Percentiles rank a stretch among this genome's conserved stretches.
phyloP scores from a whole-genome alignment of 768 basidiomycete species.

The Cantharellus anzutake region DNA sequence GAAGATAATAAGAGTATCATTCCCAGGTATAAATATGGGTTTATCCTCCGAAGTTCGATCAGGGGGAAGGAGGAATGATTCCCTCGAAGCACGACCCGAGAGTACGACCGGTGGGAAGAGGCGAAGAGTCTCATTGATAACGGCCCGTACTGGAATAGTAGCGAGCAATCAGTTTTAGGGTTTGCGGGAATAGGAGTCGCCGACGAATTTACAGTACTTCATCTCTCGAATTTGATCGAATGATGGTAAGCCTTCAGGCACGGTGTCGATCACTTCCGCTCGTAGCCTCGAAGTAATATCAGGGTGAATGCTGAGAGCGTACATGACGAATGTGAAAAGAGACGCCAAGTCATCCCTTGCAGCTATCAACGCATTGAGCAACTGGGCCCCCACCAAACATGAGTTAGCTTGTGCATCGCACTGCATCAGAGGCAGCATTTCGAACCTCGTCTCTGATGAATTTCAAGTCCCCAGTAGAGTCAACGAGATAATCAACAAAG shows the following conservation, averaged over 20 bases:
- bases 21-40: slow-evolving; percentile 4
- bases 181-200: no score
- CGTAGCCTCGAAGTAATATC: slow-evolving; percentile 4
- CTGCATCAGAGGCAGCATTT: neutral
- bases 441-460: neutral
- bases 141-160: slow-evolving; percentile 14
- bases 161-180: no score
- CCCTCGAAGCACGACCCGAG: slow-evolving; percentile 12
- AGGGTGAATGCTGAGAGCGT: slow-evolving; percentile 5
- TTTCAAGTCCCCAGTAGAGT: neutral
- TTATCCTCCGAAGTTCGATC: neutral
- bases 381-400: neutral
- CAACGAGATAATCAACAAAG: slow-evolving; percentile 6
- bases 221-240: slow-evolving; percentile 2
- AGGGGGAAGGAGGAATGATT: neutral
- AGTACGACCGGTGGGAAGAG: slow-evolving; percentile 17
- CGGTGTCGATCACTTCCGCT: slow-evolving; percentile 11
- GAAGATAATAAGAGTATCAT: neutral
- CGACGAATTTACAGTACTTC: slow-evolving; percentile 4
- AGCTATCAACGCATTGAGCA: slow-evolving; percentile 7
- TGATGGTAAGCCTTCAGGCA: neutral
- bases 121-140: slow-evolving; percentile 18
- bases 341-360: slow-evolving; percentile 5
- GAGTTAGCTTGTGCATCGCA: neutral
- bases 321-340: slow-evolving; percentile 4